These are phyloP conservation scores for Mollisia scopiformis DNA, from an alignment of 2,329 filamentous ascomycete species.

Conservation along the genomic window DNA sequence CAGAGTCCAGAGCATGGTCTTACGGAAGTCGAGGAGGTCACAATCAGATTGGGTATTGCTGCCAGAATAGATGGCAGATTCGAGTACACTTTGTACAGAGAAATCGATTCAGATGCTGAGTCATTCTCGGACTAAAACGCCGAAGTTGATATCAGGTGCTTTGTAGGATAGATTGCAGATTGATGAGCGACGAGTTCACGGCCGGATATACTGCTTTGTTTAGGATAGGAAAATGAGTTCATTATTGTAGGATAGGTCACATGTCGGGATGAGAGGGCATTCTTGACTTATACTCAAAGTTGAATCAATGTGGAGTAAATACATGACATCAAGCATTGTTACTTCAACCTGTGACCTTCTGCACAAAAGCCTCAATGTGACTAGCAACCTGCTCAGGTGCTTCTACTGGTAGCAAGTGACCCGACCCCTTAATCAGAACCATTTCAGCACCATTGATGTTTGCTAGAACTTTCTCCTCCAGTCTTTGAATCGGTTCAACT, in stretches of 20 bases:
- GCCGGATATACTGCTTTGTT: not conserved
- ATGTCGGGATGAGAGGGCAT: too few species aligned
- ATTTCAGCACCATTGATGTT: constrained; percentile 19
- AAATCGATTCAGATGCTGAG: constrained; percentile 33
- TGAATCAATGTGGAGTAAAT: not conserved
- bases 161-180: not conserved
- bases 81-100: constrained; percentile 36
- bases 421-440: constrained; percentile 10
- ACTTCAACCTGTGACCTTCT: not conserved
- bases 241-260: not conserved
- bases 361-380: constrained; percentile 12
- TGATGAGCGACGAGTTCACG: not conserved
- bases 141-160: not conserved
- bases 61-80: constrained; percentile 39
- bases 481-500: constrained; percentile 38
- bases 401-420: constrained; percentile 25
- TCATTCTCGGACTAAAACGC: constrained; percentile 31
- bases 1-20: constrained; percentile 34
- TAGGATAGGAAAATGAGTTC: not conserved
- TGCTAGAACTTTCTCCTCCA: constrained; percentile 31
- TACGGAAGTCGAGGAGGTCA: constrained; percentile 28
- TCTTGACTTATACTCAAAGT: too few species aligned
- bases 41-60: constrained; percentile 33
- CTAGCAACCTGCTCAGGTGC: constrained; percentile 11
- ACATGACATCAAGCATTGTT: not conserved